A percentile compares a stretch with the other conserved stretches of the same genome.
Conservation (phyloP, 768 basidiomycete genomes). For the Leucogyrophana mollusca region DNA sequence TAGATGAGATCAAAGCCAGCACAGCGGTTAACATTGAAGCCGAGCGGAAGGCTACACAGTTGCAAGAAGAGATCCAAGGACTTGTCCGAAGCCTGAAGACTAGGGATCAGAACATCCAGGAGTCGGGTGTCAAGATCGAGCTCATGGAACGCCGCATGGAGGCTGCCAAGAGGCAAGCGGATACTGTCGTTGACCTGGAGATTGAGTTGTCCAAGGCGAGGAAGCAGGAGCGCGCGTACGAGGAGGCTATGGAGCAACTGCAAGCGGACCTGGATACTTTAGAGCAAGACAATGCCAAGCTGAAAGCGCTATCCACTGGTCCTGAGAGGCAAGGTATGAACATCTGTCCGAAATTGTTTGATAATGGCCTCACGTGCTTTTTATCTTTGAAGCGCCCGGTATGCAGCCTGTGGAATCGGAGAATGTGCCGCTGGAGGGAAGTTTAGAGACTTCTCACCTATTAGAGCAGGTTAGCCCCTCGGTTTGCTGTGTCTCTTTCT, state of each 20-base stretch:
- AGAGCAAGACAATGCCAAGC: slow-evolving; percentile 84
- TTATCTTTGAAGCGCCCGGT: slow-evolving; percentile 37
- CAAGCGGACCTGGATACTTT: slow-evolving; percentile 84
- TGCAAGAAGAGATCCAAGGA: slow-evolving; percentile 89
- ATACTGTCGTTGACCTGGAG: slow-evolving; percentile 80
- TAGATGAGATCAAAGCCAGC: slow-evolving; percentile 79
- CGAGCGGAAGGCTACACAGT: slow-evolving; percentile 79
- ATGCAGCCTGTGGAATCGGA: slow-evolving; percentile 58
- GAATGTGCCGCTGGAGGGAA: slow-evolving; percentile 69
- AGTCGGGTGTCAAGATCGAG: slow-evolving; percentile 88
- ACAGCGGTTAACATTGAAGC: slow-evolving; percentile 89
- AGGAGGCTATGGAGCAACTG: slow-evolving; percentile 91
- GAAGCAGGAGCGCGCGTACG: slow-evolving; percentile 87
- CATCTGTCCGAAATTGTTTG: background rate
- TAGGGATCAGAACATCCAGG: slow-evolving; percentile 91
- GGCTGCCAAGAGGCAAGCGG: slow-evolving; percentile 86
- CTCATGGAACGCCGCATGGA: slow-evolving; percentile 94
- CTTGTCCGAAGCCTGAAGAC: slow-evolving; percentile 80
- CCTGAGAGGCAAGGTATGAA: slow-evolving; percentile 70
- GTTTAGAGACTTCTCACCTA: slow-evolving; percentile 82
- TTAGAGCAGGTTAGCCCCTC: slow-evolving; percentile 69
- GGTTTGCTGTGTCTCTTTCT: background rate
- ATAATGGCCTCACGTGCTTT: background rate
- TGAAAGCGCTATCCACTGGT: slow-evolving; percentile 66
- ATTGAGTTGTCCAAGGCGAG: slow-evolving; percentile 72